Percentiles rank a stretch among this genome's conserved stretches.
phyloP scores from a whole-genome alignment of 148 eudicot genomes.

The Tetragonia tetragonoides region DNA sequence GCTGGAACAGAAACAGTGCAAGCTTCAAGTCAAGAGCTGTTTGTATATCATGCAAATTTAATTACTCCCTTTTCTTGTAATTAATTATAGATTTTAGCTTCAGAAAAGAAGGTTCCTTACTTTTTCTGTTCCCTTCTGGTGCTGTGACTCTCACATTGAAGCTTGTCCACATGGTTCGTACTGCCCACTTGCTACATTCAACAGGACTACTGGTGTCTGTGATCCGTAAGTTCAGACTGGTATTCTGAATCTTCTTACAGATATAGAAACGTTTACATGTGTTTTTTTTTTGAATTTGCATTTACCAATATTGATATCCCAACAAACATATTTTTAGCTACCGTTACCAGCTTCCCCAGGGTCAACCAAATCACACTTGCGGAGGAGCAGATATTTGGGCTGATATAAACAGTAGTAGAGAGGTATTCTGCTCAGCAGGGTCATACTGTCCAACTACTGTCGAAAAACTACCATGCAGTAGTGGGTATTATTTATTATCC shows the following conservation, averaged over 20 bases:
- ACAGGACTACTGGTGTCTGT: conserved; percentile 57
- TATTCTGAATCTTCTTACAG: neutral
- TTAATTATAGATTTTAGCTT: neutral
- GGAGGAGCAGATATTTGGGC: conserved; percentile 90
- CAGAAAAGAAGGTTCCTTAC: neutral
- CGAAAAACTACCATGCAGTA: conserved; percentile 52
- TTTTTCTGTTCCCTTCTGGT: neutral
- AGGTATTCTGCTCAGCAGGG: conserved; percentile 88
- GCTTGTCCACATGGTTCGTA: conserved; percentile 93
- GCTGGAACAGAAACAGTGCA: neutral
- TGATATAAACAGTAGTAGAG: conserved; percentile 52
- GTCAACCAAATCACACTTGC: conserved; percentile 66
- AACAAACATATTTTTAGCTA: conserved; percentile 42
- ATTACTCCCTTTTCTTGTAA: neutral
- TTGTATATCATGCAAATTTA: neutral
- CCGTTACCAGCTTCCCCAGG: conserved; percentile 69
- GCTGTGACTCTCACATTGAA: conserved; percentile 33
- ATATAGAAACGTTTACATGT: neutral
- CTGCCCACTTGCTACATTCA: conserved; percentile 68
- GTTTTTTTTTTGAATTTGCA: neutral
- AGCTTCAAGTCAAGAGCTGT: neutral
- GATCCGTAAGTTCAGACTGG: conserved; percentile 69
- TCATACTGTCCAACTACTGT: conserved; percentile 72
- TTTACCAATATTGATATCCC: conserved; percentile 2
- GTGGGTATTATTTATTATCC: conserved; percentile 61